phyloP scores from a whole-genome alignment of 345 rosid species.

The Citrus trifoliata region DNA sequence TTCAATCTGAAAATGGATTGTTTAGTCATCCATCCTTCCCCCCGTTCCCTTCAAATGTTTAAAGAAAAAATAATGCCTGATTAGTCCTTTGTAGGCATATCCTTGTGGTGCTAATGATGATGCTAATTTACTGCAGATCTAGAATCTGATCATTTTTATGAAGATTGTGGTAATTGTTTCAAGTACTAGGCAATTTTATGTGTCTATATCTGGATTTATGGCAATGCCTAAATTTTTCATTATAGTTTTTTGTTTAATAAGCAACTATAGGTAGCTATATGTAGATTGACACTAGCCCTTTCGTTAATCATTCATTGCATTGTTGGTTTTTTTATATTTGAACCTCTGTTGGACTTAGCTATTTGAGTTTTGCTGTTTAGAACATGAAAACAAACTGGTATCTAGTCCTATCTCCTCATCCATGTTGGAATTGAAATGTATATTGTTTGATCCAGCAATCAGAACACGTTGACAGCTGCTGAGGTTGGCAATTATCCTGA shows the following conservation, averaged over 20 bases:
- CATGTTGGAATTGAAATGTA: background rate
- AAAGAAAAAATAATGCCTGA: background rate
- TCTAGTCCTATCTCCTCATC: background rate
- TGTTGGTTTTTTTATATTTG: background rate
- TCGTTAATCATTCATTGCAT: background rate
- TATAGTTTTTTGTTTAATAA: background rate
- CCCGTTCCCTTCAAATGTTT: background rate
- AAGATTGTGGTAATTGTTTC: too few species aligned
- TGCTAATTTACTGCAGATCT: too few species aligned
- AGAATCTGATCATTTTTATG: too few species aligned
- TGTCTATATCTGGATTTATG: background rate
- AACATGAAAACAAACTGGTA: background rate
- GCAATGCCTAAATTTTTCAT: background rate
- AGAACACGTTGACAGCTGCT: slow-evolving; percentile 29
- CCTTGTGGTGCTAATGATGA: too few species aligned
- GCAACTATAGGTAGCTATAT: background rate
- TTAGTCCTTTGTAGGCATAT: too few species aligned
- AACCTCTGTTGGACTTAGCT: background rate
- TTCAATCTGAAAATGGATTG: background rate
- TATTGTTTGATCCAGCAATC: slow-evolving; percentile 43
- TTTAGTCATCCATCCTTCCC: background rate
- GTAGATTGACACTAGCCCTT: background rate
- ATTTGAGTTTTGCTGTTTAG: background rate
- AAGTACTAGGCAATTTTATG: background rate
- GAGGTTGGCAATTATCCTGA: slow-evolving; percentile 56